Evolutionary conservation across 495 filamentous ascomycete genomes (phyloP), one percentile per base, ranked within the genome.

Genomic region (Trichoderma orchidacearum): DNA sequence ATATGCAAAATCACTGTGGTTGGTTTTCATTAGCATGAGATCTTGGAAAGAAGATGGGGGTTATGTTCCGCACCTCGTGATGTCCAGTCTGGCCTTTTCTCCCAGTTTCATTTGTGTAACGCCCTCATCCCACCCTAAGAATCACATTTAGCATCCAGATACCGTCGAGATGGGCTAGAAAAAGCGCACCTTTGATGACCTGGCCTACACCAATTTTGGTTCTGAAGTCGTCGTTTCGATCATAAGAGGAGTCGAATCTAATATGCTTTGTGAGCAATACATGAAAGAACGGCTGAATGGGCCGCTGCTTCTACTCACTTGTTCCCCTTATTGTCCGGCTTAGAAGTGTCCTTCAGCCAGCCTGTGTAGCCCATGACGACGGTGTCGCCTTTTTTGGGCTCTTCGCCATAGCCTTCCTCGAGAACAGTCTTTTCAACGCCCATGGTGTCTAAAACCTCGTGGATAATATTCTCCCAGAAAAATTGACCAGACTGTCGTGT

Each of bases 321-420:
- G 0, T 58, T 29, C 34, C 78, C 78, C 68, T 76, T 80, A 55
- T 71, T 67, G 23, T 73, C 66, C 7, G 75, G 69, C 65, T 80
- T 71, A 55, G 59, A 67, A 28, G 70, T 65, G 60, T 91, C 85
- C 72, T 85, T 85, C 45, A 94, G 75, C 70, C 80, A 90, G 60
- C 89, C 89, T 21, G 84, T 89, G 75, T 93, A 95, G 69, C 87
- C 84, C 61, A 95, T 90, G 61, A 78, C 79, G 62, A 94, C 85
- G 15, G 64, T 74, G 66, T 90, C 81, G 23, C 86, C 84, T 15
- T 67, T 64, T 60, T 70, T 61, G 45, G 89, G 86, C 64, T 69
- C 77, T 38, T 78, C 65, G 15, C 71, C 72, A 57, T 70, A 62
- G 29, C 77, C 77, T 51, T 74, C 65, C 17, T 68, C 53, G 30